A percentile compares a stretch with the other conserved stretches of the same genome.
These are phyloP conservation scores for Macadamia integrifolia DNA, from an alignment of 164 flowering plant species.

Conservation along the genomic window DNA sequence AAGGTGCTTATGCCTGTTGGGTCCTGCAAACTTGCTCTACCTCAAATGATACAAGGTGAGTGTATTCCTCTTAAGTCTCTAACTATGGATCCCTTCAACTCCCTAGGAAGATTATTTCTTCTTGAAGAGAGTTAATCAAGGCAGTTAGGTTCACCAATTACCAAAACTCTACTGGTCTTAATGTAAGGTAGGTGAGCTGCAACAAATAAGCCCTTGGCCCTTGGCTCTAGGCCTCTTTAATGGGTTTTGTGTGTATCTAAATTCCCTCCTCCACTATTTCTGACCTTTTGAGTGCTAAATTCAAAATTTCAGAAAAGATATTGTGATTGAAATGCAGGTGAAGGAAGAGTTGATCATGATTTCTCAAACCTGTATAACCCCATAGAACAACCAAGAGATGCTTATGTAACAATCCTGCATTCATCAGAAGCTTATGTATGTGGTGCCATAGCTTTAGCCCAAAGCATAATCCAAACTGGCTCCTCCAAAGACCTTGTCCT, in stretches of 20 bases:
- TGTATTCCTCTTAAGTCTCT: not conserved
- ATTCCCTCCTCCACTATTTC: no score
- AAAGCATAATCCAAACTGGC: constrained; percentile 54
- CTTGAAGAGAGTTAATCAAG: no score
- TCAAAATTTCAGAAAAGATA: no score
- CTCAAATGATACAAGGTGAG: constrained; percentile 36
- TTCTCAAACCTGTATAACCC: constrained; percentile 7
- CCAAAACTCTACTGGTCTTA: no score
- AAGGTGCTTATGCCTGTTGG: constrained; percentile 60
- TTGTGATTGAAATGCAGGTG: not conserved
- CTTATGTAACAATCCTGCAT: constrained; percentile 79
- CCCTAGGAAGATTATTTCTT: no score
- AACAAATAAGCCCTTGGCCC: no score
- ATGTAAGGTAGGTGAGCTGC: no score
- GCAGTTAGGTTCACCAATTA: no score
- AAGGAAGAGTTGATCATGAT: constrained; percentile 14
- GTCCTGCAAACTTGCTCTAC: constrained; percentile 49
- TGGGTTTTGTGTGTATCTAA: no score
- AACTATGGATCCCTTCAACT: no score
- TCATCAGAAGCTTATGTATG: constrained; percentile 78
- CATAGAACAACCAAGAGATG: constrained; percentile 29
- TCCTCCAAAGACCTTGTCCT: constrained; percentile 63
- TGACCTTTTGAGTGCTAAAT: no score
- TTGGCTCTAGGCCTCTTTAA: no score
- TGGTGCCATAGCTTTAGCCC: constrained; percentile 79